Conservation (phyloP, 768 basidiomycete species). For the Psilocybe cubensis region DNA sequence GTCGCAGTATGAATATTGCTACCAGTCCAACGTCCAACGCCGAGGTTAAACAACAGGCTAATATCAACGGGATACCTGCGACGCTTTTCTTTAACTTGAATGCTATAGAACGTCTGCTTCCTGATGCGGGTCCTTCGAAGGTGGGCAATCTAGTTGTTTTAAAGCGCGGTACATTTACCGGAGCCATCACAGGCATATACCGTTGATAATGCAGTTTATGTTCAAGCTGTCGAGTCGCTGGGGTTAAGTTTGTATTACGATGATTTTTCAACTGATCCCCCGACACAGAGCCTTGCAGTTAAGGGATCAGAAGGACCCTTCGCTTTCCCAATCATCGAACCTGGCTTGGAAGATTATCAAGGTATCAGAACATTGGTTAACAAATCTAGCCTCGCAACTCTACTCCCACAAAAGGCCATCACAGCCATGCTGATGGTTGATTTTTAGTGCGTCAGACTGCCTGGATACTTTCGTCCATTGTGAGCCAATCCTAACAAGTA, state of each 20-base stretch:
- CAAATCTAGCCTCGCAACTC: neutral
- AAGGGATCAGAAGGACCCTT: slow-evolving; percentile 2
- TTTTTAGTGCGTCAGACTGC: neutral
- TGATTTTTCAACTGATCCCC: neutral
- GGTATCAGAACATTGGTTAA: neutral
- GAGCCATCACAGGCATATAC: neutral
- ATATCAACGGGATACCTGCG: neutral
- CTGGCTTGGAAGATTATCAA: slow-evolving; percentile 1
- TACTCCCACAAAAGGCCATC: neutral
- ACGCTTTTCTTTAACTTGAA: neutral
- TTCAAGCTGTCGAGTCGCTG: neutral
- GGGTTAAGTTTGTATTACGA: neutral
- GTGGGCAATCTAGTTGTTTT: neutral
- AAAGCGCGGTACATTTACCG: neutral
- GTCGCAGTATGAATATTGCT: slow-evolving; percentile 1
- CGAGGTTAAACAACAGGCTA: neutral
- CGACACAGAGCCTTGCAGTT: neutral
- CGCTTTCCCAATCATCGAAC: slow-evolving; percentile 1
- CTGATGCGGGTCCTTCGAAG: neutral
- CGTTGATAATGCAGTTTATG: neutral
- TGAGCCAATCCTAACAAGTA: neutral
- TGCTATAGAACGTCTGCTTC: neutral
- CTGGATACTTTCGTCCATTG: neutral
- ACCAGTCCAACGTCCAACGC: neutral
- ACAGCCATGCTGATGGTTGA: slow-evolving; percentile 5